Evolutionary conservation across 2,329 filamentous ascomycete species (phyloP).

Genomic region (Trichoderma lentiforme): DNA sequence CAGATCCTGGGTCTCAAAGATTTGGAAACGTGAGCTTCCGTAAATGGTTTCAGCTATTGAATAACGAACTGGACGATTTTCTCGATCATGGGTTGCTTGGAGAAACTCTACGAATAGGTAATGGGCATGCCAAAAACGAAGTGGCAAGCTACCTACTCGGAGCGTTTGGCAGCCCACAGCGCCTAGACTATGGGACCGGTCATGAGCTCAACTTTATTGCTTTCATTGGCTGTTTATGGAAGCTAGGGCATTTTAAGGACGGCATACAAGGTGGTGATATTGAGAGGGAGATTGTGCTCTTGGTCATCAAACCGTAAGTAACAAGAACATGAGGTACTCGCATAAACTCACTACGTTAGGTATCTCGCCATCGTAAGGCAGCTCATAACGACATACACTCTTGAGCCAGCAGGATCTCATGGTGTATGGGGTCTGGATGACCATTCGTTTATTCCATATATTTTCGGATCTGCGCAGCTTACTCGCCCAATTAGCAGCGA

Average conservation of each 20-base stretch:
- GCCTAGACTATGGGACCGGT: slow-evolving; percentile 92
- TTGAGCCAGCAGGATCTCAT: slow-evolving; percentile 93
- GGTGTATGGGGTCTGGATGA: slow-evolving; percentile 99
- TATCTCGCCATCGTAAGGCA: slow-evolving; percentile 78
- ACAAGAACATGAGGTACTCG: not conserved
- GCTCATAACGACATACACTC: slow-evolving; percentile 83
- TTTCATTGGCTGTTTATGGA: slow-evolving; percentile 88
- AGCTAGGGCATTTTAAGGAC: slow-evolving; percentile 73
- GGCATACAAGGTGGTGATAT: slow-evolving; percentile 49
- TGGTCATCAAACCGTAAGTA: slow-evolving; percentile 76
- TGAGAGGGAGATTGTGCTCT: slow-evolving; percentile 78
- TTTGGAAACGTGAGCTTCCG: slow-evolving; percentile 93
- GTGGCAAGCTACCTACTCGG: slow-evolving; percentile 77
- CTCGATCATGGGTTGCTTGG: slow-evolving; percentile 31
- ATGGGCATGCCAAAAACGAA: slow-evolving; percentile 59
- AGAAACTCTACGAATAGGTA: slow-evolving; percentile 30
- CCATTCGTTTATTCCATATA: slow-evolving; percentile 89
- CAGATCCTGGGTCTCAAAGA: slow-evolving; percentile 77
- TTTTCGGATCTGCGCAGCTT: slow-evolving; percentile 90
- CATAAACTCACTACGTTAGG: slow-evolving; percentile 39
- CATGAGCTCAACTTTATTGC: slow-evolving; percentile 94
- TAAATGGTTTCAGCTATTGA: slow-evolving; percentile 72
- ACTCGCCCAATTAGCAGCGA: slow-evolving; percentile 65
- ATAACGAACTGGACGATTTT: slow-evolving; percentile 48
- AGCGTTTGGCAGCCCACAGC: slow-evolving; percentile 80